A percentile compares a stretch with the other conserved stretches of the same genome.
Evolutionary conservation across 2,329 filamentous ascomycete species (phyloP).

Genomic region (Beauveria australis): DNA sequence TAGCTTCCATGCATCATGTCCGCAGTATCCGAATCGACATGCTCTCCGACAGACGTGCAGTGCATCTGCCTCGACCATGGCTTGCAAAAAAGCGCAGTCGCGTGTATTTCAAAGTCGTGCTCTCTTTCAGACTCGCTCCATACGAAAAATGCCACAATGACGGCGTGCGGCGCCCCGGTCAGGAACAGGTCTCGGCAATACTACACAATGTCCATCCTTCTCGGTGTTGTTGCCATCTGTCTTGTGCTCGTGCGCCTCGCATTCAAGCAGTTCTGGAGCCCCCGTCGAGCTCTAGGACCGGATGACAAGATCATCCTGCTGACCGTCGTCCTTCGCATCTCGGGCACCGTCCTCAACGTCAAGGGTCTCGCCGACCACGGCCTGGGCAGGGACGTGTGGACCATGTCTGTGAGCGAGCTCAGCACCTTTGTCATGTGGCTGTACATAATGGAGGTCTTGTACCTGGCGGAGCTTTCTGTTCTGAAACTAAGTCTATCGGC

Average conservation of each 20-base stretch:
- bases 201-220: constrained; percentile 23
- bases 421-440: constrained; percentile 35
- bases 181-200: constrained; percentile 26
- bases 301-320: constrained; percentile 30
- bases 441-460: constrained; percentile 34
- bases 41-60: not conserved
- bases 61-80: not conserved
- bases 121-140: not conserved
- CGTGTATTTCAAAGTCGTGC: not conserved
- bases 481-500: constrained; percentile 44
- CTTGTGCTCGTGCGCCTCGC: constrained; percentile 35
- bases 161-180: constrained; percentile 20
- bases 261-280: constrained; percentile 25
- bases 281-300: constrained; percentile 26
- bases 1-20: not conserved
- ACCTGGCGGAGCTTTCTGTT: constrained; percentile 37
- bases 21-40: not conserved
- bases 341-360: constrained; percentile 23
- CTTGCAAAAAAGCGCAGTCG: not conserved
- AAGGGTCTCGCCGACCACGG: constrained; percentile 30
- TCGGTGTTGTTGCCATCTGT: constrained; percentile 27
- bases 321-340: constrained; percentile 21
- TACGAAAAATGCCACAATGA: constrained; percentile 17
- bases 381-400: constrained; percentile 44
- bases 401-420: constrained; percentile 31